Evolutionary conservation across 192 early-diverging fungal species (phyloP), one percentile per base, ranked within the genome.

Genomic region (Coemansia aciculifera): DNA sequence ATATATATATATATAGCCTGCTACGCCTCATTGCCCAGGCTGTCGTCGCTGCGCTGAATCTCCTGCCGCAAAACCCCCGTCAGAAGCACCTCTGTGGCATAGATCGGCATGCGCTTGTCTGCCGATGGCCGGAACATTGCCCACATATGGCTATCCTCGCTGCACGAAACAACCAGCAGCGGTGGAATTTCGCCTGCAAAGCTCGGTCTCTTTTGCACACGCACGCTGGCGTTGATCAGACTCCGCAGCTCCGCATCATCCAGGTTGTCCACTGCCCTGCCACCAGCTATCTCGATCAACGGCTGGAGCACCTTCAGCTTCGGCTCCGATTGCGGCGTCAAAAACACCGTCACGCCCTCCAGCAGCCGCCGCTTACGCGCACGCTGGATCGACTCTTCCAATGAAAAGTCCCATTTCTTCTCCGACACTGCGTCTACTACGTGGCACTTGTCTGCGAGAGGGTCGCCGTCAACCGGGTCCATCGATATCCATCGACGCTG

Each of bases 261-360:
- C 32, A 83, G 76, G 11, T 43, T 66, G 9, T 54, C 56, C 11
- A 83, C 81, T 3, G 69, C 76, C 43, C 54, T 34, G 59, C 81
- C 81, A 7, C 81, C 81, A 3, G 72, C 69, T 17, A 65, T 63
- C 57, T 78, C 81, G 11, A 83, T 60, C 44, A 83, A 66, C 31
- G 81, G 66, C 46, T 46, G 46, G 17, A 83, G 69, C n/a, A 52
- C 67, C 19, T 57, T 52, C 7, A 78, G 48, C 27, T 57, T 37
- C 7, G 81, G 81, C 39, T 66, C 54, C 3, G 70, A 59, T 29
- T 40, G 31, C 37, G 76, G 75, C 38, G 81, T 83, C 11, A 83
- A 56, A 31, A 75, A 60, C 64, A 81, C 74, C 23, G 71, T 76
- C 13, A 77, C 71, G 19, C 79, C 79, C 21, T 69, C 63, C 36